Conservation (phyloP, 768 basidiomycete species). For the Tubosaeta sp. region DNA sequence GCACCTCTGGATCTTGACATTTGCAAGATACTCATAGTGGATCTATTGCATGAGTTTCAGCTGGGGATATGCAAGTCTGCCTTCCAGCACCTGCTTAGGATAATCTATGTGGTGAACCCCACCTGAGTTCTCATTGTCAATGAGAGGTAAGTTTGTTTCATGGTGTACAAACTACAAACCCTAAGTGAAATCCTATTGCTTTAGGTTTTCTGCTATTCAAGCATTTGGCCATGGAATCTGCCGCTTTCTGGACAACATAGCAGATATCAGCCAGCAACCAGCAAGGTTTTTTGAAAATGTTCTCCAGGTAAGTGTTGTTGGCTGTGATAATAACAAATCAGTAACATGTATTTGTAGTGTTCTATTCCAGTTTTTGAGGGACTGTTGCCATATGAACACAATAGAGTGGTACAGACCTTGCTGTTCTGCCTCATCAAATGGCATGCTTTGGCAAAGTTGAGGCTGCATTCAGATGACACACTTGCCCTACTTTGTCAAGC, state of each 20-base stretch:
- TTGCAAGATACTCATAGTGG: background rate
- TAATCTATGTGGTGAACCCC: background rate
- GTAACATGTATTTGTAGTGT: constrained; percentile 22
- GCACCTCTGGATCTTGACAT: background rate
- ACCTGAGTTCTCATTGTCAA: background rate
- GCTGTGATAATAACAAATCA: no score
- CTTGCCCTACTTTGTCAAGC: background rate
- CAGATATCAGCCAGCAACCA: constrained; percentile 34
- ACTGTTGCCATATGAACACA: constrained; percentile 27
- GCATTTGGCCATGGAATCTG: constrained; percentile 28
- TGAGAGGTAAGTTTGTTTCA: background rate
- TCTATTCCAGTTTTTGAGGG: constrained; percentile 38
- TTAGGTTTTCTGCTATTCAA: background rate
- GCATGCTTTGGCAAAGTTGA: constrained; percentile 8
- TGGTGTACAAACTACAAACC: no score
- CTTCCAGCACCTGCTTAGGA: background rate
- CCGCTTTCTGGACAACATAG: constrained; percentile 32
- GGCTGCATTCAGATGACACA: background rate
- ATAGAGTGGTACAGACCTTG: constrained; percentile 19
- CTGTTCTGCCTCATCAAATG: constrained; percentile 17
- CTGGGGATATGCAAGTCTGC: background rate
- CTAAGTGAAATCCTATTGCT: no score
- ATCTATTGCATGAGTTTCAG: constrained; percentile 2
- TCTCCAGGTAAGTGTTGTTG: constrained; percentile 11
- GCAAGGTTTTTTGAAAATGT: constrained; percentile 10